A percentile compares a stretch with the other conserved stretches of the same genome.
Evolutionary conservation across 2,329 filamentous ascomycete genomes (phyloP).

Genomic region (Aspergillus ochraceus): DNA sequence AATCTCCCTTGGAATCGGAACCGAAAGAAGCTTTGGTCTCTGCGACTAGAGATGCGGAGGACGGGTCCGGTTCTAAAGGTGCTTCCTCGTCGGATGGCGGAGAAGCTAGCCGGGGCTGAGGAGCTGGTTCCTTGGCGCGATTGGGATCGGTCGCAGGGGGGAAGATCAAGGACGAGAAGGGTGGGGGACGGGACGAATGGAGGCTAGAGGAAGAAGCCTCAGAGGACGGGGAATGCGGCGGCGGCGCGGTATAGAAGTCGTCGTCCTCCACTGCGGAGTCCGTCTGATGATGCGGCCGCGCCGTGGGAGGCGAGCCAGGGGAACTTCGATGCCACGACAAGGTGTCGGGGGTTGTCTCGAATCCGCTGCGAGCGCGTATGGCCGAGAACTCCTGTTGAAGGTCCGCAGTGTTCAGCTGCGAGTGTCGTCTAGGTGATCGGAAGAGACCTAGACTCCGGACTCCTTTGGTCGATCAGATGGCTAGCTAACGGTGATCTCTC

Average conservation of each 20-base stretch:
- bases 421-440: slow-evolving; percentile 13
- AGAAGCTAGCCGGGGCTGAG: slow-evolving; percentile 51
- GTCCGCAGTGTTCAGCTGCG: slow-evolving; percentile 4
- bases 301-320: slow-evolving; percentile 44
- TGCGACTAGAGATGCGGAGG: slow-evolving; percentile 54
- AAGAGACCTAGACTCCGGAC: slow-evolving; percentile 16
- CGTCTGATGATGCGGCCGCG: slow-evolving; percentile 40
- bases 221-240: slow-evolving; percentile 38
- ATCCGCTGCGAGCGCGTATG: not conserved
- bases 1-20: slow-evolving; percentile 75
- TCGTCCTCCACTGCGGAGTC: slow-evolving; percentile 43
- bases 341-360: slow-evolving; percentile 22
- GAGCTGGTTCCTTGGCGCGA: slow-evolving; percentile 42
- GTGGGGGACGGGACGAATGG: slow-evolving; percentile 58
- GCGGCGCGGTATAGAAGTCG: slow-evolving; percentile 41
- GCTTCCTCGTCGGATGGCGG: slow-evolving; percentile 51
- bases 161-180: slow-evolving; percentile 65
- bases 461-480: slow-evolving; percentile 9
- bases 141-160: slow-evolving; percentile 42
- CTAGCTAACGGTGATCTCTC: not conserved
- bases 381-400: not conserved
- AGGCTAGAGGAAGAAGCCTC: slow-evolving; percentile 49
- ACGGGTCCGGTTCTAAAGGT: slow-evolving; percentile 44
- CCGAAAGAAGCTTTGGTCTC: slow-evolving; percentile 85
- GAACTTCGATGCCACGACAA: slow-evolving; percentile 34